Evolutionary conservation across 108 stramenopile species (phyloP).

Genomic region (Parietichytrium sp.): DNA sequence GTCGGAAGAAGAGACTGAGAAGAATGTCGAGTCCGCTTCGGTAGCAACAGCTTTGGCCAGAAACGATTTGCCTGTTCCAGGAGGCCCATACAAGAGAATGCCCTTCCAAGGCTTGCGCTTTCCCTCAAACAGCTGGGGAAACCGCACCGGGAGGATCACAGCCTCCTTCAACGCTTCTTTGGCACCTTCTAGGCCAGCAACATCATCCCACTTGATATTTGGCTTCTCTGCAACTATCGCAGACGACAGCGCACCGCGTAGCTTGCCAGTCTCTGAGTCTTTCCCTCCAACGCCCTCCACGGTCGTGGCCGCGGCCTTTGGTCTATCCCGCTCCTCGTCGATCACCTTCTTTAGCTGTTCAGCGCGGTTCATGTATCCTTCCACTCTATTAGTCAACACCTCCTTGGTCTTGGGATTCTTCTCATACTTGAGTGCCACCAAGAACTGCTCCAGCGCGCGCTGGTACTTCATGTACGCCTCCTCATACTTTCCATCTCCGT

Average conservation of each 20-base stretch:
- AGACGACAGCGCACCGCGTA: slow-evolving; percentile 53
- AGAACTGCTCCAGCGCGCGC: slow-evolving; percentile 30
- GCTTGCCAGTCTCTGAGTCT: neutral
- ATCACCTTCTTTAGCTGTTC: slow-evolving; percentile 83
- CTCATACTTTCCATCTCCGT: slow-evolving; percentile 1
- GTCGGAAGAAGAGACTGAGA: slow-evolving; percentile 91
- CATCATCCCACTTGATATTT: slow-evolving; percentile 95
- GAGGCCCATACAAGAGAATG: slow-evolving; percentile 85
- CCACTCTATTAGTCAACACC: slow-evolving; percentile 82
- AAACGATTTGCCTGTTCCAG: slow-evolving; percentile 79
- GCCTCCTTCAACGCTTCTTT: slow-evolving; percentile 96
- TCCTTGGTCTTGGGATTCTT: slow-evolving; percentile 88
- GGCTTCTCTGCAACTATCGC: slow-evolving; percentile 84
- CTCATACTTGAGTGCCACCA: slow-evolving; percentile 64
- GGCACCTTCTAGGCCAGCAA: slow-evolving; percentile 90
- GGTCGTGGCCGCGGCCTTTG: slow-evolving; percentile 51
- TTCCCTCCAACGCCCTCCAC: slow-evolving; percentile 64
- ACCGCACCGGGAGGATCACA: slow-evolving; percentile 84
- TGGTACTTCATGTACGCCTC: slow-evolving; percentile 36
- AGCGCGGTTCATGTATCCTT: slow-evolving; percentile 98
- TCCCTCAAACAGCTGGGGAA: slow-evolving; percentile 92
- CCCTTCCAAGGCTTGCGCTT: slow-evolving; percentile 87
- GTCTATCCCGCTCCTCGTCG: slow-evolving; percentile 54
- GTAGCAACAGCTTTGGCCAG: slow-evolving; percentile 99
- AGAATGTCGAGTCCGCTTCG: slow-evolving; percentile 94